Conservation (phyloP, 805 yeast species). For the Spathaspora arborariae region DNA sequence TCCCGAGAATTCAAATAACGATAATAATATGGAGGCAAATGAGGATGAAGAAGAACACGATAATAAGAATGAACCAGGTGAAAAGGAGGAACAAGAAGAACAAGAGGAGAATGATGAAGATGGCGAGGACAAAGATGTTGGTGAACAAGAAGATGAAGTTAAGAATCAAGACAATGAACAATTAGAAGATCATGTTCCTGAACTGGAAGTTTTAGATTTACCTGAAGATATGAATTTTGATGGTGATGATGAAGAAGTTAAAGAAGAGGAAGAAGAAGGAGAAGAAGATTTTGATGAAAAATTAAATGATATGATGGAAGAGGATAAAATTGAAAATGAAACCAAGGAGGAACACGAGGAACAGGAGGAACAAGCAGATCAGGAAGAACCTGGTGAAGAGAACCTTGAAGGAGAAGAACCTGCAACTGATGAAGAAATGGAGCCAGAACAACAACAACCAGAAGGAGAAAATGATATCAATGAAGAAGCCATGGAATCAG, state of each 20-base stretch:
- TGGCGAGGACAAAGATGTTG: conserved; percentile 68
- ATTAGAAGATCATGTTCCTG: conserved; percentile 72
- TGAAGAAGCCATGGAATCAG: conserved; percentile 24
- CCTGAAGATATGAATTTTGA: conserved; percentile 93
- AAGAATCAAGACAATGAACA: conserved; percentile 65
- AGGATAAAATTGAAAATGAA: conserved; percentile 21
- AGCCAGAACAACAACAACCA: conserved; percentile 25
- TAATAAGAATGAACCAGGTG: conserved; percentile 29
- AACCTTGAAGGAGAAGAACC: conserved; percentile 26
- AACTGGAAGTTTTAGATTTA: conserved; percentile 79
- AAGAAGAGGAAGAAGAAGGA: conserved; percentile 43
- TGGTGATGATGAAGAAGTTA: conserved; percentile 55
- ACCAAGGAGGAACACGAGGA: conserved; percentile 29
- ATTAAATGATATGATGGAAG: conserved; percentile 21
- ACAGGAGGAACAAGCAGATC: conserved; percentile 20
- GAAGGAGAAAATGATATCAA: conserved; percentile 35
- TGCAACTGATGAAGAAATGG: conserved; percentile 21
- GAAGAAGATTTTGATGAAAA: conserved; percentile 13
- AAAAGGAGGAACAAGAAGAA: conserved; percentile 42
- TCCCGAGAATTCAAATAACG: conserved; percentile 52
- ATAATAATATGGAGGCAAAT: conserved; percentile 47
- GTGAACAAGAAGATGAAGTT: conserved; percentile 78
- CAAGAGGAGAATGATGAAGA: conserved; percentile 50
- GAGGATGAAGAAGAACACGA: conserved; percentile 40
- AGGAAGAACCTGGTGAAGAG: conserved; percentile 17